These are phyloP conservation scores for Didymella arachidicola DNA, from an alignment of 2,329 filamentous ascomycete genomes.

Conservation along the genomic window DNA sequence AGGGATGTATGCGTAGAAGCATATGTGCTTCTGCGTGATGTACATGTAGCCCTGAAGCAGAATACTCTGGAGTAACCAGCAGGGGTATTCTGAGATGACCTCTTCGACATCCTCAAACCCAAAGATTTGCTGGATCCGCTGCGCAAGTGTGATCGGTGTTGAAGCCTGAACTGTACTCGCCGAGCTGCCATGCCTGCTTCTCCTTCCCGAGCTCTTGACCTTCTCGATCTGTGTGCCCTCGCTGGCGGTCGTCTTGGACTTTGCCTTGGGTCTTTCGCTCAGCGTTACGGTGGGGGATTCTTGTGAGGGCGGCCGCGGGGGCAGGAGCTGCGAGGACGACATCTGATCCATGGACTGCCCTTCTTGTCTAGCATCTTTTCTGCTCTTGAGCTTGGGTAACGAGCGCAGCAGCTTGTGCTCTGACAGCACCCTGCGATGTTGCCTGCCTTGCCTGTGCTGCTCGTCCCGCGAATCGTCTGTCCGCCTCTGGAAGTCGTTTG, in stretches of 20 bases:
- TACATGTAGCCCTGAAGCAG: conserved; percentile 95
- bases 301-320: conserved; percentile 38
- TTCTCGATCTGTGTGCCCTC: conserved; percentile 37
- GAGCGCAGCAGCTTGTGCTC: conserved; percentile 72
- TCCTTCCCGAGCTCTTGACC: conserved; percentile 29
- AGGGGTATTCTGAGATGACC: conserved; percentile 90
- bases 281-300: conserved; percentile 14
- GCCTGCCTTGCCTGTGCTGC: conserved; percentile 38
- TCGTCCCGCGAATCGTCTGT: conserved; percentile 26
- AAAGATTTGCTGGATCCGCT: conserved; percentile 71
- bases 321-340: conserved; percentile 52
- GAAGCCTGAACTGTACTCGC: conserved; percentile 31
- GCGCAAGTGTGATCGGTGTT: conserved; percentile 67
- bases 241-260: conserved; percentile 33
- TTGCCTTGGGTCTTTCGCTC: conserved; percentile 28
- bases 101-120: conserved; percentile 81
- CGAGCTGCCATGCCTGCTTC: conserved; percentile 39
- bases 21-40: conserved; percentile 90
- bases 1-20: conserved; percentile 96
- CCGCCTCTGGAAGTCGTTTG: conserved; percentile 39
- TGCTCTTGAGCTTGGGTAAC: conserved; percentile 63
- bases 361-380: conserved; percentile 41
- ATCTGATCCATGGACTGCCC: conserved; percentile 59
- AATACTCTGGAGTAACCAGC: conserved; percentile 90
- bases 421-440: conserved; percentile 67